Evolutionary conservation across 2,329 filamentous ascomycete species (phyloP).

Genomic region (Ambrosiella beaveri): DNA sequence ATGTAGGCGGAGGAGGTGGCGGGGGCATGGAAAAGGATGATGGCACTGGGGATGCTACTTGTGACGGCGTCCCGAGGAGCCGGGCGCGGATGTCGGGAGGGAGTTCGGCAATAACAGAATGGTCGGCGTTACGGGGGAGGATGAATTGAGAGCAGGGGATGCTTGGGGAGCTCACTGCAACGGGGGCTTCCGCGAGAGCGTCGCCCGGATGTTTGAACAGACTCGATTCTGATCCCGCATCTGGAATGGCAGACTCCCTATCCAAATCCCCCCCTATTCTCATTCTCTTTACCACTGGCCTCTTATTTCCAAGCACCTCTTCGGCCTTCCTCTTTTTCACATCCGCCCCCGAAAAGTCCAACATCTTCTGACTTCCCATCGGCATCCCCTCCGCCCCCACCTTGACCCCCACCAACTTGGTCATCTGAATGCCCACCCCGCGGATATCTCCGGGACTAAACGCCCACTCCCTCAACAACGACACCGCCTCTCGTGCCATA

Average conservation of each 20-base stretch:
- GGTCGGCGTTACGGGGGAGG: slow-evolving; percentile 68
- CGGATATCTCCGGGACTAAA: slow-evolving; percentile 87
- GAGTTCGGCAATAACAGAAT: slow-evolving; percentile 64
- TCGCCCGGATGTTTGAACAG: slow-evolving; percentile 30
- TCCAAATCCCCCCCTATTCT: too few species aligned
- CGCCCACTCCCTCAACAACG: slow-evolving; percentile 61
- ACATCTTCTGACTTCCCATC: slow-evolving; percentile 61
- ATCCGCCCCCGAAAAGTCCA: slow-evolving; percentile 45
- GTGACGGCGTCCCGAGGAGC: slow-evolving; percentile 29
- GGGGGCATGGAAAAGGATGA: background rate
- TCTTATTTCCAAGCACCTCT: too few species aligned
- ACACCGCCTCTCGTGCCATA: slow-evolving; percentile 69
- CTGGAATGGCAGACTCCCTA: too few species aligned
- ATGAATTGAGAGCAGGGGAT: slow-evolving; percentile 81
- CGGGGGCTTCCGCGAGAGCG: slow-evolving; percentile 34
- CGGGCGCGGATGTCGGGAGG: slow-evolving; percentile 67
- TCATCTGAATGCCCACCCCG: slow-evolving; percentile 83
- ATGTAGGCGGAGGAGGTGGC: background rate
- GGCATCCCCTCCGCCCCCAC: slow-evolving; percentile 25
- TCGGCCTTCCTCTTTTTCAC: slow-evolving; percentile 15
- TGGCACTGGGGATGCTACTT: background rate
- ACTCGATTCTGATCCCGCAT: background rate
- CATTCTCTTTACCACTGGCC: too few species aligned
- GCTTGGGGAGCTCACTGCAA: slow-evolving; percentile 55
- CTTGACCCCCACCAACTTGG: slow-evolving; percentile 72